These are phyloP conservation scores for Silene latifolia DNA, from an alignment of 148 eudicot species.

Conservation along the genomic window DNA sequence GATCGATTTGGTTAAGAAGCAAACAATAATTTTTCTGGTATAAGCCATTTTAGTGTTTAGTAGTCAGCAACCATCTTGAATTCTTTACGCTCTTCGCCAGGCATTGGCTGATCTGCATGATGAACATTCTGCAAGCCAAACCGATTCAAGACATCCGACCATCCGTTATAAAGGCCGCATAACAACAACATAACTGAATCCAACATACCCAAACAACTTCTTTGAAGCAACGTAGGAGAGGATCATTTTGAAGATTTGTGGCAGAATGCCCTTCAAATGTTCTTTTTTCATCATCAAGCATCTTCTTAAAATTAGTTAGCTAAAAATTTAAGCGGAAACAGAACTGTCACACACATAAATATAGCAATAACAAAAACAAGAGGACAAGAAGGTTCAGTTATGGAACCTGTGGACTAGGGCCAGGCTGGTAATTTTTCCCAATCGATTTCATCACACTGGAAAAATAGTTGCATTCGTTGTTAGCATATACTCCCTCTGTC, in stretches of 20 bases:
- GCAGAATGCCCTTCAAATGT: conserved; percentile 37
- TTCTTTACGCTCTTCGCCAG: conserved; percentile 94
- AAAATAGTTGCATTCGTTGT: conserved; percentile 50
- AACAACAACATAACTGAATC: neutral
- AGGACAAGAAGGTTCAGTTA: neutral
- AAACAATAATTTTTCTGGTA: no score
- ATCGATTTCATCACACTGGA: conserved; percentile 51
- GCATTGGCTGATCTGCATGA: conserved; percentile 88
- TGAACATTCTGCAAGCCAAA: no score
- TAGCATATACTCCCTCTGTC: no score
- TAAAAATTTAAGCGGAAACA: conserved; percentile 26
- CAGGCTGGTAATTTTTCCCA: conserved; percentile 50
- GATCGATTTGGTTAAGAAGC: no score
- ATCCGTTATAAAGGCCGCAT: neutral
- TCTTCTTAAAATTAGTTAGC: no score
- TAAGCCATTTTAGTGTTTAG: no score
- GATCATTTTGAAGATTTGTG: conserved; percentile 40
- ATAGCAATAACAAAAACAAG: neutral
- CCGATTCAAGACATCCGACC: no score
- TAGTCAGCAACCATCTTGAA: conserved; percentile 50
- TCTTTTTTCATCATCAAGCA: no score
- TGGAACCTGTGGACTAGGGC: conserved; percentile 50
- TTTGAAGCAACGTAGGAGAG: no score
- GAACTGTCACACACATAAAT: neutral
- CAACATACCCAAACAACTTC: conserved; percentile 86